A percentile compares a stretch with the other conserved stretches of the same genome.
Conservation (phyloP, 75 land plant species). For the Selaginella tamariscina region DNA sequence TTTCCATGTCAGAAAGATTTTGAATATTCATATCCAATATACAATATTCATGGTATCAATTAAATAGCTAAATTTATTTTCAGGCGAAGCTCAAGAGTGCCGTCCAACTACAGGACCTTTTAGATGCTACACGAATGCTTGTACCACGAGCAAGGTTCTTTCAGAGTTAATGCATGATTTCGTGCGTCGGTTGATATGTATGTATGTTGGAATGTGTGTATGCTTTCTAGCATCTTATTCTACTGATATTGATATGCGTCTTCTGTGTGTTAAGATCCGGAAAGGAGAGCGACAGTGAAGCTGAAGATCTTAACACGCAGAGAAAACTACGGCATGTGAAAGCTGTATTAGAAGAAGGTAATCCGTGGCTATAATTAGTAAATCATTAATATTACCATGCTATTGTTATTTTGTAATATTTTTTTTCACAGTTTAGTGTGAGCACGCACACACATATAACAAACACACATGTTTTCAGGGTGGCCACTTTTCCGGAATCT, state of each 20-base stretch:
- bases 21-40: neutral
- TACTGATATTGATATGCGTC: neutral
- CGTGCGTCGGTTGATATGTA: neutral
- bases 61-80: slow-evolving; percentile 4
- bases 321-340: slow-evolving; percentile 96
- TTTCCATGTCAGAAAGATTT: neutral
- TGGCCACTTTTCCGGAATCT: slow-evolving; percentile 98
- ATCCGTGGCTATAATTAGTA: too few species aligned
- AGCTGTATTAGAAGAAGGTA: slow-evolving; percentile 98
- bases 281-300: slow-evolving; percentile 95
- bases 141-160: slow-evolving; percentile 90
- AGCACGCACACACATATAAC: too few species aligned
- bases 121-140: slow-evolving; percentile 90
- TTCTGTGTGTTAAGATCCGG: slow-evolving; percentile 43
- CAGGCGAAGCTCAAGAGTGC: slow-evolving; percentile 99
- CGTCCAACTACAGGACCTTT: slow-evolving; percentile 91
- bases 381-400: too few species aligned
- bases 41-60: too few species aligned
- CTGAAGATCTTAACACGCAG: slow-evolving; percentile 95
- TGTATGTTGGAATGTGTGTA: neutral
- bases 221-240: neutral
- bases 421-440: too few species aligned
- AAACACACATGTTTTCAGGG: too few species aligned
- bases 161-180: too few species aligned
- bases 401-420: too few species aligned